Conservation (phyloP, 331 rosid genomes). For the Cucumis variabilis region DNA sequence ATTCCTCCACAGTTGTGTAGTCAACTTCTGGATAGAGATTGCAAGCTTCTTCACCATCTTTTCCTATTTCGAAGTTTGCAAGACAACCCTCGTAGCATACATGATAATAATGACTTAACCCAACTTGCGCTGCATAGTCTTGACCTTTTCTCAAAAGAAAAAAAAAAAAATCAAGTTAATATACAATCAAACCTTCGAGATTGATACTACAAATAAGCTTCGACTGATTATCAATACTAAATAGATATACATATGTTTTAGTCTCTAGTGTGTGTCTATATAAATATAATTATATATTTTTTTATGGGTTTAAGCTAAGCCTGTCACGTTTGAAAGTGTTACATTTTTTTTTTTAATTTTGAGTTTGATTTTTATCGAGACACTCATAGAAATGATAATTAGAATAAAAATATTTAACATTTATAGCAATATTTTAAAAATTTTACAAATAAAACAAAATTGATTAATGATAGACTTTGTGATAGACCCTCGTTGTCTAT, state of each 20-base stretch:
- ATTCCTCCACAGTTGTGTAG: slow-evolving; percentile 47
- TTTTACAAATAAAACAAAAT: too few species aligned
- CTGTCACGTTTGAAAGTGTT: background rate
- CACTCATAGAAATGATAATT: too few species aligned
- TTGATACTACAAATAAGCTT: background rate
- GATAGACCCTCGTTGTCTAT: too few species aligned
- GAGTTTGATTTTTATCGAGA: too few species aligned
- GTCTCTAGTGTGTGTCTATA: background rate
- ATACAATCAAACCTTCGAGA: background rate
- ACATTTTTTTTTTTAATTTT: too few species aligned
- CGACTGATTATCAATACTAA: too few species aligned
- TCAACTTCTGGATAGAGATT: slow-evolving; percentile 60
- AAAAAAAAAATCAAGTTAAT: background rate
- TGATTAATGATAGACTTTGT: too few species aligned
- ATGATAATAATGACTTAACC: slow-evolving; percentile 64
- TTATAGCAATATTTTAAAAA: too few species aligned
- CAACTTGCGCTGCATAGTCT: slow-evolving; percentile 57
- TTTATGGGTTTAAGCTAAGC: background rate
- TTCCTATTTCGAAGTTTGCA: slow-evolving; percentile 67
- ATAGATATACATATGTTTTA: too few species aligned
- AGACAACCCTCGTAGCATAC: slow-evolving; percentile 71
- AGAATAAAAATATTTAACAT: too few species aligned
- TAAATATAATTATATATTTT: too few species aligned
- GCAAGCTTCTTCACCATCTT: slow-evolving; percentile 62
- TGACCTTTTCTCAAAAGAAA: slow-evolving; percentile 30